These are phyloP conservation scores for Leucocoprinus leucothites DNA, from an alignment of 768 basidiomycete species.

Conservation along the genomic window DNA sequence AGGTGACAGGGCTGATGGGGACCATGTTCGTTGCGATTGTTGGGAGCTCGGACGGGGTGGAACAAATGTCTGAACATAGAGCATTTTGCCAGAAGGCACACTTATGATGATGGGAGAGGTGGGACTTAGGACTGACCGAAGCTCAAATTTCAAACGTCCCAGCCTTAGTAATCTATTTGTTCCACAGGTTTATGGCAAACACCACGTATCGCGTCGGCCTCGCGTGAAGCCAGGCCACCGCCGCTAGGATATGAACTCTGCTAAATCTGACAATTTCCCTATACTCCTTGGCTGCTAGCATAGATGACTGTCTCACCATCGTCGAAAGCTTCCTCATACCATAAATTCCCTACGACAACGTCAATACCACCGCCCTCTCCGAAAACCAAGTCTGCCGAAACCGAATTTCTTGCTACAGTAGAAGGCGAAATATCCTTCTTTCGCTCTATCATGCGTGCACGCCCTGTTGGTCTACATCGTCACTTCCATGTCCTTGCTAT, in stretches of 20 bases:
- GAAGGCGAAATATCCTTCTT: conserved; percentile 87
- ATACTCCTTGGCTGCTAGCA: neutral
- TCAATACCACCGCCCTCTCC: conserved; percentile 13
- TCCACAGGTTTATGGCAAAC: neutral
- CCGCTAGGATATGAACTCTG: neutral
- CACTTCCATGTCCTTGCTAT: conserved; percentile 81
- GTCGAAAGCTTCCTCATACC: neutral
- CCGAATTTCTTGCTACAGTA: conserved; percentile 61
- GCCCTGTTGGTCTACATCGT: conserved; percentile 81
- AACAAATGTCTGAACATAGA: too few relatives aligned
- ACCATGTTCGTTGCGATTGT: too few relatives aligned
- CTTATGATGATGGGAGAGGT: too few relatives aligned
- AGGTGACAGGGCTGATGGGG: too few relatives aligned
- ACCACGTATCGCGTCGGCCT: conserved; percentile 1
- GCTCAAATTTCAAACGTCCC: too few relatives aligned
- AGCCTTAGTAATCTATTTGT: neutral
- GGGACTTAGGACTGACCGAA: too few relatives aligned
- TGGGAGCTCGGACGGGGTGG: too few relatives aligned
- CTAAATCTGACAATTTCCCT: neutral
- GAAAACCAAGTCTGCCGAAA: conserved; percentile 18
- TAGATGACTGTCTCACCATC: conserved; percentile 11
- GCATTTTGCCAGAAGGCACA: too few relatives aligned
- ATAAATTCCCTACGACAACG: conserved; percentile 8
- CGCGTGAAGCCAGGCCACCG: neutral
- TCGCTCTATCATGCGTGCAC: conserved; percentile 73